phyloP scores from a whole-genome alignment of 1,139 yeast genomes.

The Scheffersomyces quercinus region DNA sequence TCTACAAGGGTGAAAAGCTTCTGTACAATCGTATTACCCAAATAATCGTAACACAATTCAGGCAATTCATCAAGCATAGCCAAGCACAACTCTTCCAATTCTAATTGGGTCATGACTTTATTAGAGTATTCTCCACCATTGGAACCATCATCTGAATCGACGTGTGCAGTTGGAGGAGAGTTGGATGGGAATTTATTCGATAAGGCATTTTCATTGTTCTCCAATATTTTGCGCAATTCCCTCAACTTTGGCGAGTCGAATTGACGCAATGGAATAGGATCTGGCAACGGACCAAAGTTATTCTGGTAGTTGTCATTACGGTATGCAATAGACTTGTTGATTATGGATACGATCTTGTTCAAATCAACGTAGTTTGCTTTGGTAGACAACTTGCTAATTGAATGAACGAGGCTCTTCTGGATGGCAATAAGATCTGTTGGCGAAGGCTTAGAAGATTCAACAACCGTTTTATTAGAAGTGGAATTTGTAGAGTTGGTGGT shows the following conservation, averaged over 20 bases:
- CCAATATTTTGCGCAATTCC: constrained; percentile 58
- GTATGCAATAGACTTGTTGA: constrained; percentile 31
- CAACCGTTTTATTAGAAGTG: constrained; percentile 2
- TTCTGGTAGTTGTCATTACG: constrained; percentile 38
- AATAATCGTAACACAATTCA: constrained; percentile 85
- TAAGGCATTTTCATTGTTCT: constrained; percentile 34
- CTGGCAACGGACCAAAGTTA: constrained; percentile 72
- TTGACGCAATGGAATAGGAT: constrained; percentile 60
- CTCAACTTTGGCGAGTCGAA: constrained; percentile 85
- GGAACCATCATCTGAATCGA: constrained; percentile 4
- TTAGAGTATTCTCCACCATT: not conserved
- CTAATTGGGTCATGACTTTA: constrained; percentile 39
- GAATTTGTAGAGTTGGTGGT: constrained; percentile 2
- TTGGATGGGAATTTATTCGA: constrained; percentile 4
- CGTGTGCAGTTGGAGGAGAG: not conserved
- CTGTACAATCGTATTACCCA: constrained; percentile 95
- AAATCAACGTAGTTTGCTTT: constrained; percentile 23
- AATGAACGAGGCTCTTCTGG: constrained; percentile 22
- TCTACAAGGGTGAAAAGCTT: constrained; percentile 73
- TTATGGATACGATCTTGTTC: constrained; percentile 32
- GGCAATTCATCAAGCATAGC: constrained; percentile 90
- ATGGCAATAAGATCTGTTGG: constrained; percentile 31
- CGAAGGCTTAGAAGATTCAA: constrained; percentile 8
- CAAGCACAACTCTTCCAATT: constrained; percentile 79
- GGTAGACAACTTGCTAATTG: constrained; percentile 18